Conservation (phyloP, 2,329 filamentous ascomycete genomes). For the Aspergillus floridensis region DNA sequence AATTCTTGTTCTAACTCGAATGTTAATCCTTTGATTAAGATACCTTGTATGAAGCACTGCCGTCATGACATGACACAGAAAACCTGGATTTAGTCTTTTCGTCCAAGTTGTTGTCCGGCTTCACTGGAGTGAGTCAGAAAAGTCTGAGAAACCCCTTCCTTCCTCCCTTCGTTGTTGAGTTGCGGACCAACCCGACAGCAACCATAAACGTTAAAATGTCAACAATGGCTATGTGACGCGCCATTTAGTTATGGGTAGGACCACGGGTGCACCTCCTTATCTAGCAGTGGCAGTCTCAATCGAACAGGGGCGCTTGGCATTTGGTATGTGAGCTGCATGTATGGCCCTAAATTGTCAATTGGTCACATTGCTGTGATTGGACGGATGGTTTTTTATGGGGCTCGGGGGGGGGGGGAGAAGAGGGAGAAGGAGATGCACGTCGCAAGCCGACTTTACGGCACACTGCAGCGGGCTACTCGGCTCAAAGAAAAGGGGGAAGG, state of each 20-base stretch:
- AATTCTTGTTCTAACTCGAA: not conserved
- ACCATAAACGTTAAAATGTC: not conserved
- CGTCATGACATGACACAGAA: not conserved
- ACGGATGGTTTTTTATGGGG: not conserved
- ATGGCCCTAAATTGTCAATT: constrained; percentile 9
- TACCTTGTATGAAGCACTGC: not conserved
- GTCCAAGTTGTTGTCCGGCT: not conserved
- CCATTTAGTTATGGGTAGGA: not conserved
- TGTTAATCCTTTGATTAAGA: not conserved
- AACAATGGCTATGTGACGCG: not conserved
- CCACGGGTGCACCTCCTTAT: not conserved
- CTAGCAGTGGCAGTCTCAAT: not conserved
- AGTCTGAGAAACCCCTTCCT: not conserved
- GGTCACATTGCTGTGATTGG: constrained; percentile 12
- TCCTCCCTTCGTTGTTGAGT: not conserved
- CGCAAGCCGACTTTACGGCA: constrained; percentile 2
- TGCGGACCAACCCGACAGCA: not conserved
- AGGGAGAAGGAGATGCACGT: constrained; percentile 1
- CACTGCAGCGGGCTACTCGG: constrained; percentile 1
- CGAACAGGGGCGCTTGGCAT: not conserved
- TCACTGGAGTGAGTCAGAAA: not conserved
- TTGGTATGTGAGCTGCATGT: constrained; percentile 2
- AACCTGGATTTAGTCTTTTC: not conserved
- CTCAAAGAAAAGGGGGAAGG: not conserved
- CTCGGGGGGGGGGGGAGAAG: no score